Percentiles rank a stretch among this genome's conserved stretches.
phyloP scores from a whole-genome alignment of 2,329 filamentous ascomycete genomes.

The Kalmusia sp. region DNA sequence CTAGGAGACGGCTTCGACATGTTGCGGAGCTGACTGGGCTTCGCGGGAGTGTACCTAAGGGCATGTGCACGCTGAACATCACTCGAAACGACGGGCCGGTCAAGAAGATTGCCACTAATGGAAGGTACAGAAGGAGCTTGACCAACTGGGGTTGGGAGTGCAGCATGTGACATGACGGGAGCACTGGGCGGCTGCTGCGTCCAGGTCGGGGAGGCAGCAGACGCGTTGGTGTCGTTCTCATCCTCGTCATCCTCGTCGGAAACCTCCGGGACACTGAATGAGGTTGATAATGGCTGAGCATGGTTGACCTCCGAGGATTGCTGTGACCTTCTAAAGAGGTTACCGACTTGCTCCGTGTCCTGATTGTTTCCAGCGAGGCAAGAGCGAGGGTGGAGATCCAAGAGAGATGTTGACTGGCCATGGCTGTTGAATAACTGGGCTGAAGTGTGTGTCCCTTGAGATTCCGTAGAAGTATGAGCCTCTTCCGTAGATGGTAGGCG shows the following conservation, averaged over 20 bases:
- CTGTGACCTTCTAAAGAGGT: slow-evolving; percentile 37
- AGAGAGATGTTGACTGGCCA: slow-evolving; percentile 28
- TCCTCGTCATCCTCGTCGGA: slow-evolving; percentile 25
- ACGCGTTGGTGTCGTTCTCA: slow-evolving; percentile 9
- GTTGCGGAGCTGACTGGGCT: slow-evolving; percentile 42
- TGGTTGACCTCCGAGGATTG: slow-evolving; percentile 20
- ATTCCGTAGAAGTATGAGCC: no score
- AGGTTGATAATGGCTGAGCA: slow-evolving; percentile 11
- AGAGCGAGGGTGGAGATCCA: slow-evolving; percentile 39
- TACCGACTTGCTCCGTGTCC: slow-evolving; percentile 24
- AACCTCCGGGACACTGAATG: slow-evolving; percentile 36
- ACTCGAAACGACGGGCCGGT: slow-evolving; percentile 28
- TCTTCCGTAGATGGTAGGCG: slow-evolving; percentile 11
- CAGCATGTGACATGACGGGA: slow-evolving; percentile 42
- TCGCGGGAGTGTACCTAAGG: slow-evolving; percentile 43
- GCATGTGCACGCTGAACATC: slow-evolving; percentile 36
- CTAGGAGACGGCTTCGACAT: slow-evolving; percentile 42
- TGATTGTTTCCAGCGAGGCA: slow-evolving; percentile 27
- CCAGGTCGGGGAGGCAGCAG: slow-evolving; percentile 27
- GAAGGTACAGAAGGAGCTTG: slow-evolving; percentile 8
- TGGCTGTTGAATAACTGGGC: slow-evolving; percentile 27
- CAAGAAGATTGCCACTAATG: background rate
- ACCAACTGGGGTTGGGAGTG: slow-evolving; percentile 28
- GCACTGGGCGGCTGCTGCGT: slow-evolving; percentile 45
- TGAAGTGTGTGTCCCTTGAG: no score